These are phyloP conservation scores for Neoboletus subvelutipes DNA, from an alignment of 768 basidiomycete species.

Conservation along the genomic window DNA sequence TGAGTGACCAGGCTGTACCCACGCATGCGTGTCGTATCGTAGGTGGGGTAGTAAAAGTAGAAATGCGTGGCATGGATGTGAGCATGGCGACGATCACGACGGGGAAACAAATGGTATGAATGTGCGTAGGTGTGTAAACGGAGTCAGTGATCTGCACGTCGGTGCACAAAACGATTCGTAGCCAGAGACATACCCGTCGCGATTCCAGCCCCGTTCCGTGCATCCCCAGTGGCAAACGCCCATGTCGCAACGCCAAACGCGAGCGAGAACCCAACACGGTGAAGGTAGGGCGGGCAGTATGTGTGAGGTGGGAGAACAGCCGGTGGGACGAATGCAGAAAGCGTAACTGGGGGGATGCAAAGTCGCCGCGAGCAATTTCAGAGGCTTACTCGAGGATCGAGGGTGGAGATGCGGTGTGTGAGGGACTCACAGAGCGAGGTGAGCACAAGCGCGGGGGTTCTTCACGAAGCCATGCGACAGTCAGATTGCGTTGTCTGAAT, in stretches of 20 bases:
- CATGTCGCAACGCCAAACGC: conserved; percentile 47
- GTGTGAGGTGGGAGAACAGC: conserved; percentile 28
- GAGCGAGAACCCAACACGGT: conserved; percentile 43
- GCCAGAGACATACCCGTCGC: conserved; percentile 27
- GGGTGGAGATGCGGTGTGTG: neutral
- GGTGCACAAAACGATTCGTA: neutral
- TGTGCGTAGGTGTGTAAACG: neutral
- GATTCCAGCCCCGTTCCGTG: conserved; percentile 45
- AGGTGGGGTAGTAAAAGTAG: neutral
- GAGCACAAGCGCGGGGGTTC: conserved; percentile 31
- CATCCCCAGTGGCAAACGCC: conserved; percentile 39
- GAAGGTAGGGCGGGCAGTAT: conserved; percentile 42
- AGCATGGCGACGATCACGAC: neutral
- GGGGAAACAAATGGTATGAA: no score
- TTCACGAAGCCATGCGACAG: conserved; percentile 9
- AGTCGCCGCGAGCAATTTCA: neutral
- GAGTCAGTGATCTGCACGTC: neutral
- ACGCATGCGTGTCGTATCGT: neutral
- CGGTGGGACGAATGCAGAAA: conserved; percentile 37
- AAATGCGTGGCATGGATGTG: neutral
- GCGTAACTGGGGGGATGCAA: conserved; percentile 31
- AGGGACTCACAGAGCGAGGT: conserved; percentile 36
- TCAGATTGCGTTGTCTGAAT: conserved; percentile 15
- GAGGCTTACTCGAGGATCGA: neutral
- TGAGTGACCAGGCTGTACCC: conserved; percentile 44